Percentiles rank a stretch among this genome's conserved stretches.
These are phyloP conservation scores for Sonneratia alba DNA, from an alignment of 345 rosid species.

Conservation along the genomic window DNA sequence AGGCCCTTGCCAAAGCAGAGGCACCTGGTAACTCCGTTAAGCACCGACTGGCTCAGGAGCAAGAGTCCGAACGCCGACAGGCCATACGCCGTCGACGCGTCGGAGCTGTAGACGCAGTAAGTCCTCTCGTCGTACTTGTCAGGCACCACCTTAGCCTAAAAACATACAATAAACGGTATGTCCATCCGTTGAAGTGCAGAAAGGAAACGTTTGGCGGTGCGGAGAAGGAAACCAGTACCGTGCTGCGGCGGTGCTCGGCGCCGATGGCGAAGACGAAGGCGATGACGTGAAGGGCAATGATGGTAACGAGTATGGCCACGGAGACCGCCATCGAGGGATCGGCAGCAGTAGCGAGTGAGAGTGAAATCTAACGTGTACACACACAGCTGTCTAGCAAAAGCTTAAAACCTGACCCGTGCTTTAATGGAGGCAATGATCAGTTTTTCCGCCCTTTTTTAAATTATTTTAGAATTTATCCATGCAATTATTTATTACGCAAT, in stretches of 20 bases:
- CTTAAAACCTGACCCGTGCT: background rate
- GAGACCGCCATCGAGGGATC: constrained; percentile 57
- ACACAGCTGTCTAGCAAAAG: too few species aligned
- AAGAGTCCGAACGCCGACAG: constrained; percentile 67
- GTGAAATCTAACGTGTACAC: background rate
- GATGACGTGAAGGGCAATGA: constrained; percentile 64
- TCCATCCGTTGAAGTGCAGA: background rate
- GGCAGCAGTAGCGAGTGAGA: background rate
- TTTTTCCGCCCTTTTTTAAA: too few species aligned
- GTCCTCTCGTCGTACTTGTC: constrained; percentile 78
- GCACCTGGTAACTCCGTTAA: constrained; percentile 75
- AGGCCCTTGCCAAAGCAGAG: constrained; percentile 88
- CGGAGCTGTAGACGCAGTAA: constrained; percentile 62
- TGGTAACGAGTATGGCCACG: constrained; percentile 39
- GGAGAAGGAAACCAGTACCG: constrained; percentile 25
- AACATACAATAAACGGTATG: background rate
- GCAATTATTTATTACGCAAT: too few species aligned
- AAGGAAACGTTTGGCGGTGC: background rate
- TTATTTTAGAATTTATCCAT: too few species aligned
- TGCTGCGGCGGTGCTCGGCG: constrained; percentile 94
- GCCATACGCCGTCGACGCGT: constrained; percentile 80
- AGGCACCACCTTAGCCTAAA: constrained; percentile 49
- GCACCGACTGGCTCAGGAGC: constrained; percentile 55
- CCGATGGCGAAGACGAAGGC: constrained; percentile 94
- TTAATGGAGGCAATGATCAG: background rate